Evolutionary conservation across 2,329 filamentous ascomycete genomes (phyloP).

Genomic region (Fusarium poae): DNA sequence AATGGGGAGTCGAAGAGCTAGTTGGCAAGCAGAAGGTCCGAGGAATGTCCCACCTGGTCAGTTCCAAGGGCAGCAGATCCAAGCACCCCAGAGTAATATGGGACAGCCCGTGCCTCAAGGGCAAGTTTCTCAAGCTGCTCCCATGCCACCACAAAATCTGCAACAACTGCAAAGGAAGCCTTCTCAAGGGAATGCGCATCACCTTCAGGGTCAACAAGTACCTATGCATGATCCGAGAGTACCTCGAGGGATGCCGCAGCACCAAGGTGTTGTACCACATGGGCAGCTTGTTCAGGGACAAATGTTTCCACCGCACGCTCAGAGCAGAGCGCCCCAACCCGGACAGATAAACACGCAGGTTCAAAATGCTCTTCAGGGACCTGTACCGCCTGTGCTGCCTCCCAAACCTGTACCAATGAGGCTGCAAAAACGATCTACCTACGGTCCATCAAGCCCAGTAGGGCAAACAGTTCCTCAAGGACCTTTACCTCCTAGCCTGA

Average conservation of each 20-base stretch:
- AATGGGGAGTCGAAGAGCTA: slow-evolving; percentile 39
- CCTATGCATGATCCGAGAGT: slow-evolving; percentile 11
- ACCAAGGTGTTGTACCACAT: slow-evolving; percentile 22
- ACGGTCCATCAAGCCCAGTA: slow-evolving; percentile 23
- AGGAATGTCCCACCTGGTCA: slow-evolving; percentile 27
- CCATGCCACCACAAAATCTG: slow-evolving; percentile 24
- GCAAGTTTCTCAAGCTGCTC: slow-evolving; percentile 4
- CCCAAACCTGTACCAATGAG: slow-evolving; percentile 24
- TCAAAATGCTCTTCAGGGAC: slow-evolving; percentile 20
- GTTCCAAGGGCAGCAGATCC: slow-evolving; percentile 22
- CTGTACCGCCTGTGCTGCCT: slow-evolving; percentile 7
- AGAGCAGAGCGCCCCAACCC: slow-evolving; percentile 13
- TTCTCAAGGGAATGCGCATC: slow-evolving; percentile 31
- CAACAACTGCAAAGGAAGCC: slow-evolving; percentile 38
- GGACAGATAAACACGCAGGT: slow-evolving; percentile 7
- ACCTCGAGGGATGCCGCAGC: slow-evolving; percentile 4
- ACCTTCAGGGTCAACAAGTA: slow-evolving; percentile 25
- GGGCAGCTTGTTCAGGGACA: slow-evolving; percentile 20
- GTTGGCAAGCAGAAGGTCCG: slow-evolving; percentile 39
- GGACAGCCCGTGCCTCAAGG: slow-evolving; percentile 23
- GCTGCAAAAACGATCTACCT: slow-evolving; percentile 32
- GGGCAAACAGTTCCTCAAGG: slow-evolving; percentile 27
- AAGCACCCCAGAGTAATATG: slow-evolving; percentile 12
- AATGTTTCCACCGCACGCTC: slow-evolving; percentile 9
- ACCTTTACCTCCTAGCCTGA: slow-evolving; percentile 13